Conservation (phyloP, 2,329 filamentous ascomycete species). For the Fusarium incarnatum region DNA sequence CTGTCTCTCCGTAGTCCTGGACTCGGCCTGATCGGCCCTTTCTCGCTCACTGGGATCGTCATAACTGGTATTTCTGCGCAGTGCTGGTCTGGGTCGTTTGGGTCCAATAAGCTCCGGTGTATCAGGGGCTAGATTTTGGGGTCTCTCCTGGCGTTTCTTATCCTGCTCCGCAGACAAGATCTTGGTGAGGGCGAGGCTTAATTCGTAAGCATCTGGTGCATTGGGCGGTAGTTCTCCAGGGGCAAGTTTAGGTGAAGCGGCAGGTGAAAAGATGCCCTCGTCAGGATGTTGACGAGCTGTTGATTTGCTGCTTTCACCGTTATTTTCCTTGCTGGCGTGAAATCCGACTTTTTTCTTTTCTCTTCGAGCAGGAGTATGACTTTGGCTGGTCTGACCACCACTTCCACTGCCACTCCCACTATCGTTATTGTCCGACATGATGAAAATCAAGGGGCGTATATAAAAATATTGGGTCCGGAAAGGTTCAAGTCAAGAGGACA, state of each 20-base stretch:
- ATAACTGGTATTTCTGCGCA: constrained; percentile 59
- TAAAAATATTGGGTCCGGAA: constrained; percentile 15
- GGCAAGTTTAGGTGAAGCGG: constrained; percentile 44
- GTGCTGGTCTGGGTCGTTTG: constrained; percentile 52
- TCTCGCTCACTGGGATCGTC: constrained; percentile 56
- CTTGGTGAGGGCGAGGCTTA: constrained; percentile 54
- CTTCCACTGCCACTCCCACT: constrained; percentile 42
- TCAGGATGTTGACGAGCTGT: constrained; percentile 27
- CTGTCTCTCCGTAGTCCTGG: constrained; percentile 52
- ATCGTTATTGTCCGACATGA: constrained; percentile 45
- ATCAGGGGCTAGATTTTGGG: constrained; percentile 4
- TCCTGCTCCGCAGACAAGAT: constrained; percentile 52
- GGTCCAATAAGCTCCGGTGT: constrained; percentile 35
- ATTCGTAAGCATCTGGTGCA: constrained; percentile 54
- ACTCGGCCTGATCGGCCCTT: constrained; percentile 55
- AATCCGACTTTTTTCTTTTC: constrained; percentile 58
- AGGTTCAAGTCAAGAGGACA: not conserved
- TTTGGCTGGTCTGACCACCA: constrained; percentile 44
- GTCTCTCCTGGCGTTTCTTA: constrained; percentile 35
- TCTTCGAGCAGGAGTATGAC: constrained; percentile 50
- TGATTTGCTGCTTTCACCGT: constrained; percentile 16
- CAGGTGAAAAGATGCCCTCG: constrained; percentile 44
- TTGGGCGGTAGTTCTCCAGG: constrained; percentile 47
- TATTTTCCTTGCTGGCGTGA: constrained; percentile 49
- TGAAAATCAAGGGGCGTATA: not conserved